Base-by-base conservation (phyloP, 2,329 filamentous ascomycete species). In the Fusarium buxicola region DNA sequence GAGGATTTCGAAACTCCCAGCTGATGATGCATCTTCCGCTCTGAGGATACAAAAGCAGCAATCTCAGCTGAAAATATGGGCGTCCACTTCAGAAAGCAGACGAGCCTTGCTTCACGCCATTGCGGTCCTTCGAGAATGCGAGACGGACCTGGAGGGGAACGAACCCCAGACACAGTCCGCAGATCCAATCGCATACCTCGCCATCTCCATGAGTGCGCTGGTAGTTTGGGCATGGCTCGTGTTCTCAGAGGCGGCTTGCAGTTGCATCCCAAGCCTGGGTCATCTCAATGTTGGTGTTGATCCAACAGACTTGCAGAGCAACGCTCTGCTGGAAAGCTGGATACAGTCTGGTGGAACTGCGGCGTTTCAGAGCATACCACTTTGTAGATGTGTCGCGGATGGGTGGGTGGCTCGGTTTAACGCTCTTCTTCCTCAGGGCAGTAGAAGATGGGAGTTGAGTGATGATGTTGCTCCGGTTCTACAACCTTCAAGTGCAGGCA, bases 211-310 rank as follows among this genome's bases (percentile, higher is more conserved):
- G 1, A 72, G 72, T 3, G 73, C 75, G 0, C 53, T 76, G 3
- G 69, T 78, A 2, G 60, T 77, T 1, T 79, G 76, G 76, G 69
- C 73, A 0, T 79, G 76, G 70, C 71, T 73, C 11, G 69, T 65
- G 13, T 73, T 74, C 30, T 64, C 69, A 3, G 57, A 69, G 9
- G 40, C 65, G 12, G 49, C 62, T 0, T 76, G 71, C 28, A 59
- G 55, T 2, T 79, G 76, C 31, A 63, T 72, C 1, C 69, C 70
- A 0, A 55, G 57, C 0, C 7, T 68, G 3, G 65, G 69, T 7
- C 70, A 72, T 24, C 63, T 67, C 45, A 69, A 72, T 12, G 55
- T 69, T 2, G 66, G 70, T 0, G 55, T 66, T 4, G 63, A 64
- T 36, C 62, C 61, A 0, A 46, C 69, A 1, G 52, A 68, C 13